phyloP scores from a whole-genome alignment of 257 asterid genomes.

The Primulina huaijiensis region DNA sequence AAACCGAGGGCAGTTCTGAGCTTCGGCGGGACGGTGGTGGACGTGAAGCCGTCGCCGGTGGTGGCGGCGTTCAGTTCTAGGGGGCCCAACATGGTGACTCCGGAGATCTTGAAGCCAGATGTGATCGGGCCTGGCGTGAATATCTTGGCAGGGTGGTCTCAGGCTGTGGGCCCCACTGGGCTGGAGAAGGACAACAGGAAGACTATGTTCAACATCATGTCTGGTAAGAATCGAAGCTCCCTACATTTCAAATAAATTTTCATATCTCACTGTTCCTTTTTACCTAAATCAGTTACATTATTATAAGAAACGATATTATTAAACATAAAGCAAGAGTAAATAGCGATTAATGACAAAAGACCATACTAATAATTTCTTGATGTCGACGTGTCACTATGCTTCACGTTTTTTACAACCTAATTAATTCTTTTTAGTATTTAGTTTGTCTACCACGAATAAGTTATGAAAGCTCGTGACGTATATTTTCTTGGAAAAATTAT shows the following conservation, averaged over 20 bases:
- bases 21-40: constrained; percentile 55
- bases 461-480: constrained; percentile 3
- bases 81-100: constrained; percentile 58
- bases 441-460: background rate
- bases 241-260: constrained; percentile 18
- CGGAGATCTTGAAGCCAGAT: constrained; percentile 60
- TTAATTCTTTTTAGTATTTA: no score
- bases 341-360: no score
- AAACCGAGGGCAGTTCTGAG: constrained; percentile 42
- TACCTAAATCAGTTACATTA: no score
- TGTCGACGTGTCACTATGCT: no score
- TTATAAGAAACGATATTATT: no score
- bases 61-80: constrained; percentile 68
- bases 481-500: constrained; percentile 4
- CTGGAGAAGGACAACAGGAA: constrained; percentile 41
- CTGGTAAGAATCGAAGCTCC: constrained; percentile 34
- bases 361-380: no score
- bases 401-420: background rate
- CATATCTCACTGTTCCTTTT: background rate
- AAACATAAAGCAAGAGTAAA: background rate
- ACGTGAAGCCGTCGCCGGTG: constrained; percentile 65
- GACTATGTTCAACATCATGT: constrained; percentile 50
- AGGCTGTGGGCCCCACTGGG: constrained; percentile 49
- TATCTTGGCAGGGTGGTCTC: constrained; percentile 56
- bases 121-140: constrained; percentile 64